Percentiles rank a stretch among this genome's conserved stretches.
These are phyloP conservation scores for Penicillium manginii DNA, from an alignment of 495 filamentous ascomycete species.

Conservation along the genomic window DNA sequence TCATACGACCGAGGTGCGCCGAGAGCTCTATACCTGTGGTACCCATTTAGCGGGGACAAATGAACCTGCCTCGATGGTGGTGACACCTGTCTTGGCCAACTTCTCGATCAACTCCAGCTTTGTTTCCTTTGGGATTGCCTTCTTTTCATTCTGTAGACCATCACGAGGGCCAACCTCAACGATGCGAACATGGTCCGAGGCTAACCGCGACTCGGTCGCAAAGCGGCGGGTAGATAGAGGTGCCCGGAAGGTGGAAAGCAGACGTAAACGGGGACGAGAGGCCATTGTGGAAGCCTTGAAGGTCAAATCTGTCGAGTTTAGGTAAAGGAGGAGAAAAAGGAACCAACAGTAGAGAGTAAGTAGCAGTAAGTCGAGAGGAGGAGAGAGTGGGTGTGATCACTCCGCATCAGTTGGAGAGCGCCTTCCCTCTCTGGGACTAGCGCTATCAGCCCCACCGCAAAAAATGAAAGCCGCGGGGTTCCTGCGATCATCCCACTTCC, in stretches of 20 bases:
- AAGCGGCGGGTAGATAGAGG: slow-evolving; percentile 35
- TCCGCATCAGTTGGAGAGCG: slow-evolving; percentile 29
- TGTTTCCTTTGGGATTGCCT: slow-evolving; percentile 72
- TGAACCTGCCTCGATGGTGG: slow-evolving; percentile 89
- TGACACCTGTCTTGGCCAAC: slow-evolving; percentile 82
- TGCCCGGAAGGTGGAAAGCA: slow-evolving; percentile 40
- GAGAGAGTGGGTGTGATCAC: slow-evolving; percentile 5
- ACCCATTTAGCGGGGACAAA: slow-evolving; percentile 99
- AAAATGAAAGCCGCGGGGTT: slow-evolving; percentile 18
- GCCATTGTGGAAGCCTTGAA: slow-evolving; percentile 32
- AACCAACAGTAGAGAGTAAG: slow-evolving; percentile 1
- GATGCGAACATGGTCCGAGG: slow-evolving; percentile 63
- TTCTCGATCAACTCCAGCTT: slow-evolving; percentile 84
- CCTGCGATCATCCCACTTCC: background rate
- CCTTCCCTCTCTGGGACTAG: slow-evolving; percentile 27
- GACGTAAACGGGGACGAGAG: slow-evolving; percentile 24
- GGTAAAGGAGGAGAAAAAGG: background rate
- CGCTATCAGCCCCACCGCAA: slow-evolving; percentile 14
- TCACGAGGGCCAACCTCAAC: slow-evolving; percentile 95
- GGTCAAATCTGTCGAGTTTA: background rate
- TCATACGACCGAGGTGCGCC: background rate
- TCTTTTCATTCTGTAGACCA: slow-evolving; percentile 96
- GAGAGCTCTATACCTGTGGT: slow-evolving; percentile 67
- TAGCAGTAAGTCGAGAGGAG: slow-evolving; percentile 6
- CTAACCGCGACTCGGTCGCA: slow-evolving; percentile 52